These are phyloP conservation scores for Ophiostoma sp. DNA, from an alignment of 2,329 filamentous ascomycete genomes.

Conservation along the genomic window DNA sequence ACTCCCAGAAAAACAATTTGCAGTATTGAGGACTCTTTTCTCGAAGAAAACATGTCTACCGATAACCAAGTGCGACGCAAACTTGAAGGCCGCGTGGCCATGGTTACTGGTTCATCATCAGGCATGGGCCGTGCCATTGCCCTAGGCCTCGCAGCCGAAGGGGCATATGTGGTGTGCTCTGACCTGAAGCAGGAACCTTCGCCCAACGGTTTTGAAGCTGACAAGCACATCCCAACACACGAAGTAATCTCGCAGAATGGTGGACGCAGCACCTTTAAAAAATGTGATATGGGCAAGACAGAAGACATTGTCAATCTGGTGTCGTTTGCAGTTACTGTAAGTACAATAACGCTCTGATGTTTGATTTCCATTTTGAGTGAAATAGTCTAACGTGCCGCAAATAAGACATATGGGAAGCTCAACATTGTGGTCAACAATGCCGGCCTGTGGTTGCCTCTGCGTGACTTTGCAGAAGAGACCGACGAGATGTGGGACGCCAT, in stretches of 20 bases:
- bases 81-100: neutral
- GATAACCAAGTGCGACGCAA: neutral
- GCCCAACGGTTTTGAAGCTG: neutral
- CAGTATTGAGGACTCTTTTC: too few relatives aligned
- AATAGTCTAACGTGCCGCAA: too few relatives aligned
- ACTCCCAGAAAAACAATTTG: too few relatives aligned
- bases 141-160: neutral
- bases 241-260: neutral
- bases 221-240: neutral
- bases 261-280: neutral
- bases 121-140: neutral
- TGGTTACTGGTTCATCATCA: neutral
- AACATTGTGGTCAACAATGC: neutral
- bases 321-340: neutral
- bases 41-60: too few relatives aligned
- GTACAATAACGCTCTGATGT: too few relatives aligned
- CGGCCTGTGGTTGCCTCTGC: neutral
- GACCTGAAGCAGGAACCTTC: neutral
- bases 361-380: too few relatives aligned
- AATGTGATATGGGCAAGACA: neutral
- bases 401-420: neutral
- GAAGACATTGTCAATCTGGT: neutral
- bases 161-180: neutral
- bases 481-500: constrained; percentile 3
- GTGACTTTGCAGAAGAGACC: neutral